Evolutionary conservation across 164 flowering plant genomes (phyloP), one percentile per base, ranked within the genome.

Genomic region (Dillenia turbinata): DNA sequence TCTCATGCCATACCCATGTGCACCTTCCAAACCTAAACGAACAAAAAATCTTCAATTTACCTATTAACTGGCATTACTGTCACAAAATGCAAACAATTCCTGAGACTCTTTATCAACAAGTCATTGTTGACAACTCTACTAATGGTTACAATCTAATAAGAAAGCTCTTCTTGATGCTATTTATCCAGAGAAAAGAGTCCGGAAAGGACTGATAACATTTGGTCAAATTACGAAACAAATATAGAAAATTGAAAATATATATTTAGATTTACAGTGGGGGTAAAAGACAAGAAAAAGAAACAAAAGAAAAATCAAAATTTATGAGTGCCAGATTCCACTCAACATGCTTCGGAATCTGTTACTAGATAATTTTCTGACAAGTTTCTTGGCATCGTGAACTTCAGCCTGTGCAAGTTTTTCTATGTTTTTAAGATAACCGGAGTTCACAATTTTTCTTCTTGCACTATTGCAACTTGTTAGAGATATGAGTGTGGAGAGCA

Each of bases 371-470:
- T 83, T 88, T 66, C 74, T 77, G 54, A 86, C 77, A 52, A 90
- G 84, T 69, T 65, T 83, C 61, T 83, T 85, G 2, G 97, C 95
- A 70, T 88, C 97, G 0, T 69, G 72, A 69, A 77, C 81, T 15
- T 83, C 92, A 5, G 72, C 79, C 50, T 86, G 88, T 46, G 97
- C 97, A 24, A 95, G 87, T 66, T 80, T 85, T 56, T 92, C 91
- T 12, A 95, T 68, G 77, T 83, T 81, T 52, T 80, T 86, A 9
- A 85, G 22, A 62, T 77, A 80, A 12, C 83, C 88, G 17, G 97
- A 92, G 67, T 60, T 73, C 2, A 71, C 60, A 54, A 95, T 92
- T 71, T 83, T 88, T 62, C 69, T 90, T 54, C 96, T 77, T 16
- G 82, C 94, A 57, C 83, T 74, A 61, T 77, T 82, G 77, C 85